Conservation (phyloP, 2,329 filamentous ascomycete genomes). For the Pseudogymnoascus sp. region DNA sequence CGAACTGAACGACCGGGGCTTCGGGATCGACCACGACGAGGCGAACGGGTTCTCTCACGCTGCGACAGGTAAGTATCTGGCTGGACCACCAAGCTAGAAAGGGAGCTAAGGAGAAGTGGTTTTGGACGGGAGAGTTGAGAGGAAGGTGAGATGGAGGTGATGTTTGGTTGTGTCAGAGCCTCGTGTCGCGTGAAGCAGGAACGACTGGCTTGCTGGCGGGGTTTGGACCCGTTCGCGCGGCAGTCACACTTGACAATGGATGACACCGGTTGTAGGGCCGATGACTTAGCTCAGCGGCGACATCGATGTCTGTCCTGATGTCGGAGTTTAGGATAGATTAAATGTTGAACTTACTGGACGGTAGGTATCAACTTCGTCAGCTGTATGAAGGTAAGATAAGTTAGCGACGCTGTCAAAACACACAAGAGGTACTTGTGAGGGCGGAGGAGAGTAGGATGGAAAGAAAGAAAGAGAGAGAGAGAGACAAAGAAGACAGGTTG, state of each 20-base stretch:
- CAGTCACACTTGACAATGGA: slow-evolving; percentile 7
- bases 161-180: slow-evolving; percentile 13
- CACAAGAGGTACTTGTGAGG: background rate
- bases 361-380: slow-evolving; percentile 52
- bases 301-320: background rate
- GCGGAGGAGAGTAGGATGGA: background rate
- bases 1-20: slow-evolving; percentile 63
- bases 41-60: slow-evolving; percentile 78
- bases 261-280: slow-evolving; percentile 12
- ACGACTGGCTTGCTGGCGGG: background rate
- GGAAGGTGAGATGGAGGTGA: slow-evolving; percentile 12
- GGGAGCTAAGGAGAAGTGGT: slow-evolving; percentile 10
- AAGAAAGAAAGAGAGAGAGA: background rate
- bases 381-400: slow-evolving; percentile 30
- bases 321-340: slow-evolving; percentile 15
- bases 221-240: background rate
- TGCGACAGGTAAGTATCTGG: slow-evolving; percentile 36
- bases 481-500: slow-evolving; percentile 3
- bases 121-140: slow-evolving; percentile 13
- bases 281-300: background rate
- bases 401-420: background rate
- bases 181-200: slow-evolving; percentile 12
- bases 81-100: slow-evolving; percentile 23
- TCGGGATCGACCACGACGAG: slow-evolving; percentile 72
- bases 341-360: slow-evolving; percentile 38